Evolutionary conservation across 345 rosid genomes (phyloP).

Genomic region (Iberis pinnata): DNA sequence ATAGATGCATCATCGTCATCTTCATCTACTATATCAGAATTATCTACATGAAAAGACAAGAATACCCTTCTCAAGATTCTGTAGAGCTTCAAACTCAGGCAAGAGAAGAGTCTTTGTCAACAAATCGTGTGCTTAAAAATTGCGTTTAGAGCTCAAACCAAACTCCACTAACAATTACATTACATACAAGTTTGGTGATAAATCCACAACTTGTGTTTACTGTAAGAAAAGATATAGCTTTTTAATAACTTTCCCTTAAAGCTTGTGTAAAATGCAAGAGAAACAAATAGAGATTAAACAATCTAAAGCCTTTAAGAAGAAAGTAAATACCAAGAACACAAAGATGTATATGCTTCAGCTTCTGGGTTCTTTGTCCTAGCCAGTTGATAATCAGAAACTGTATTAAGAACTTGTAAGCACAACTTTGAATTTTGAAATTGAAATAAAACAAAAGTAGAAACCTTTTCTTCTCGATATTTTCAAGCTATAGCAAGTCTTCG

Average conservation of each 20-base stretch:
- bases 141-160: constrained; percentile 29
- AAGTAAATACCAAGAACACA: constrained; percentile 19
- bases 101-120: constrained; percentile 77
- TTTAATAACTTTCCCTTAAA: neutral
- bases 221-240: too few species aligned
- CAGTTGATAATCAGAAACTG: too few species aligned
- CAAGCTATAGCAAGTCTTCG: constrained; percentile 5
- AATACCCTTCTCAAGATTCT: constrained; percentile 33
- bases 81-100: neutral
- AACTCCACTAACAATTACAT: constrained; percentile 39
- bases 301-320: too few species aligned
- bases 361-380: neutral
- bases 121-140: constrained; percentile 51
- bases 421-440: constrained; percentile 32
- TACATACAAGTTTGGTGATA: constrained; percentile 30
- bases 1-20: constrained; percentile 23
- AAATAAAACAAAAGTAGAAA: constrained; percentile 31
- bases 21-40: constrained; percentile 14
- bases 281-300: neutral
- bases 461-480: constrained; percentile 14
- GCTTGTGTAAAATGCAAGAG: constrained; percentile 17
- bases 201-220: neutral
- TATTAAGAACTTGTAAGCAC: constrained; percentile 17
- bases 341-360: constrained; percentile 21
- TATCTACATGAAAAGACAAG: constrained; percentile 27